Conservation (phyloP, 2,329 filamentous ascomycete genomes). For the Fusarium udum region DNA sequence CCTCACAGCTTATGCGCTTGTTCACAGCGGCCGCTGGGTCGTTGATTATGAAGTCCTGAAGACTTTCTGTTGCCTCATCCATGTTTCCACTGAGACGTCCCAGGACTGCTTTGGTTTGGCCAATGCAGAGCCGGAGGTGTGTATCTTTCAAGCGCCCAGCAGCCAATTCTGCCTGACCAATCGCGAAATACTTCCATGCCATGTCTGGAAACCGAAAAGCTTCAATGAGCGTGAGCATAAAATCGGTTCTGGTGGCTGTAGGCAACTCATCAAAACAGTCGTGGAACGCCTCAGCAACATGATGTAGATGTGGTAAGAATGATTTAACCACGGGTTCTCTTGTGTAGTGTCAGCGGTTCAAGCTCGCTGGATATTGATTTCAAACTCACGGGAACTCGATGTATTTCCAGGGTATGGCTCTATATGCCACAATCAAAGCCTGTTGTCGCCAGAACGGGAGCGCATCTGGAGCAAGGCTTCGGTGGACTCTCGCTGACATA, state of each 20-base stretch:
- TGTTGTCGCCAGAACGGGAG: slow-evolving; percentile 31
- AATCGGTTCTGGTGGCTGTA: slow-evolving; percentile 23
- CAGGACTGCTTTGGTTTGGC: slow-evolving; percentile 32
- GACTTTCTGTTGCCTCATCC: slow-evolving; percentile 24
- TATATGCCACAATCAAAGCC: slow-evolving; percentile 32
- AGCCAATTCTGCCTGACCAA: slow-evolving; percentile 28
- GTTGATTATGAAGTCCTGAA: slow-evolving; percentile 18
- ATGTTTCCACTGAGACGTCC: slow-evolving; percentile 36
- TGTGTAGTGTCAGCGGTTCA: slow-evolving; percentile 9
- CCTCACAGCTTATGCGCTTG: slow-evolving; percentile 26
- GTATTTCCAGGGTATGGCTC: slow-evolving; percentile 39
- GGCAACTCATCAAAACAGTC: slow-evolving; percentile 28
- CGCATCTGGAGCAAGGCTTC: slow-evolving; percentile 15
- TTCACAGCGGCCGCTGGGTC: not conserved
- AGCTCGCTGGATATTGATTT: not conserved
- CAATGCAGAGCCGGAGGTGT: slow-evolving; percentile 31
- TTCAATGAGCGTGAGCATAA: slow-evolving; percentile 37
- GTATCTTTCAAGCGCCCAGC: slow-evolving; percentile 28
- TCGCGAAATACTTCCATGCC: slow-evolving; percentile 37
- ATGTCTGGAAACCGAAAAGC: slow-evolving; percentile 38
- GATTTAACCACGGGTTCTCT: slow-evolving; percentile 26
- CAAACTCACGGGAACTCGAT: slow-evolving; percentile 35
- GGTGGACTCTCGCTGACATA: slow-evolving; percentile 24
- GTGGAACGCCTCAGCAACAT: slow-evolving; percentile 23
- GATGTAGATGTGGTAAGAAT: slow-evolving; percentile 33